Conservation (phyloP, 768 basidiomycete genomes). For the Terana coerulea region DNA sequence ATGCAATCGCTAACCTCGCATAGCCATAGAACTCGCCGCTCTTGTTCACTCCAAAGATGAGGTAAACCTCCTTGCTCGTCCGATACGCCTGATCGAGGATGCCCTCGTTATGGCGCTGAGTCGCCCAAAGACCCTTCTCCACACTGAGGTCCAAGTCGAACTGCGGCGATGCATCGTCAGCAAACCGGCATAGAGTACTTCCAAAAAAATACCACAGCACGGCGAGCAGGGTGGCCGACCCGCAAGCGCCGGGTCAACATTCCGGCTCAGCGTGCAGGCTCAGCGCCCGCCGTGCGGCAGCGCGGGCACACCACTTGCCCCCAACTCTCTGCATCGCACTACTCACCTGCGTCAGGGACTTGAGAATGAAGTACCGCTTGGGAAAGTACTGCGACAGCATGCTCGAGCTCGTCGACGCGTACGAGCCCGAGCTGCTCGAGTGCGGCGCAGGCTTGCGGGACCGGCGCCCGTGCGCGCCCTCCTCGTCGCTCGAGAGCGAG, state of each 20-base stretch:
- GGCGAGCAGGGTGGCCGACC: no score
- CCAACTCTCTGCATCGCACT: no score
- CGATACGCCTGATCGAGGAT: constrained; percentile 90
- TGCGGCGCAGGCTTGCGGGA: constrained; percentile 24
- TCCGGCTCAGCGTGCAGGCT: no score
- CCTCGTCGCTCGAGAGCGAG: constrained; percentile 40
- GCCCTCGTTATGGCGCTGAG: constrained; percentile 89
- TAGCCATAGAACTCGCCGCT: constrained; percentile 95
- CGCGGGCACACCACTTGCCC: no score
- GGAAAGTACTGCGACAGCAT: constrained; percentile 76
- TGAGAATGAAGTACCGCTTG: constrained; percentile 88
- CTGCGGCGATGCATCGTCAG: constrained; percentile 42
- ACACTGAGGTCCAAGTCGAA: constrained; percentile 78
- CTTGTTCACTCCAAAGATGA: constrained; percentile 92
- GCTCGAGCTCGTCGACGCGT: constrained; percentile 81
- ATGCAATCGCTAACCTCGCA: constrained; percentile 52
- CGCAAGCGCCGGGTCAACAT: no score
- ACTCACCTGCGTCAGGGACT: constrained; percentile 73
- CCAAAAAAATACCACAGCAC: no score
- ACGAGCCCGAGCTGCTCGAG: constrained; percentile 64
- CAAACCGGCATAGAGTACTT: no score
- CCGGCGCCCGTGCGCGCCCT: constrained; percentile 14
- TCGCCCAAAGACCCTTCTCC: constrained; percentile 81
- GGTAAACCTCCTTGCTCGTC: constrained; percentile 82
- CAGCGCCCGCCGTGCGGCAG: no score